Conservation (phyloP, 306 rosid genomes). For the Cucurbita pepo region DNA sequence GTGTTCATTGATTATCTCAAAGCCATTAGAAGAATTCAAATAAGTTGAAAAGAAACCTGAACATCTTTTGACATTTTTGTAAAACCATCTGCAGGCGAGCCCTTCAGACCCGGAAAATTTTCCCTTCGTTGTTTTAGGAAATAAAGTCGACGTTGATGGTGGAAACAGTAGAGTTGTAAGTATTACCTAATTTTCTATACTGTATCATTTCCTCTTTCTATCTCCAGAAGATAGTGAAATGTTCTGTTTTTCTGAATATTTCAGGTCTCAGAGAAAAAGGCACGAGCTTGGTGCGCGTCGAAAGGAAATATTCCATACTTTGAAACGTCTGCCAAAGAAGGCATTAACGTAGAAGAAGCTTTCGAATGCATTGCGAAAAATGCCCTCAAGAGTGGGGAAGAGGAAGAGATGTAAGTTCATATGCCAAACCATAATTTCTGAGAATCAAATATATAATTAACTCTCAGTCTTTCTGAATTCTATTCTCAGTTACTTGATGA, state of each 20-base stretch:
- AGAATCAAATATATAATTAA: neutral
- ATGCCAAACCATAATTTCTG: neutral
- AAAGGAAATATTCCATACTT: conserved; percentile 96
- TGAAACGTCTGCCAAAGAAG: conserved; percentile 99
- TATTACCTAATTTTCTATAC: neutral
- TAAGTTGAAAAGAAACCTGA: neutral
- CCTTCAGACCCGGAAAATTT: conserved; percentile 98
- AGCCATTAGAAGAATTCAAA: neutral
- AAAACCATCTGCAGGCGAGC: conserved; percentile 61
- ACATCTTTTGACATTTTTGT: conserved; percentile 4
- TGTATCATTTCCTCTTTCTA: neutral
- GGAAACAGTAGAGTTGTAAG: conserved; percentile 97
- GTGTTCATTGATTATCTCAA: neutral
- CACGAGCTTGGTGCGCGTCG: conserved; percentile 98
- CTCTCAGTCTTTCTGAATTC: neutral
- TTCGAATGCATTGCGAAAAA: conserved; percentile 90
- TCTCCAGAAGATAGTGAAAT: neutral
- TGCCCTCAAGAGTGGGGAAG: conserved; percentile 93
- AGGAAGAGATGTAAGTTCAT: conserved; percentile 88
- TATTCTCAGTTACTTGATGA: neutral
- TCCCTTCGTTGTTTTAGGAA: conserved; percentile 93
- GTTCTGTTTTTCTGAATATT: neutral
- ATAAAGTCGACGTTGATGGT: conserved; percentile 91
- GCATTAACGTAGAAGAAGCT: conserved; percentile 92
- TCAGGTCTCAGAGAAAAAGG: conserved; percentile 93